Conservation (phyloP, 208 protist genomes). For the Leptomonas seymouri region DNA sequence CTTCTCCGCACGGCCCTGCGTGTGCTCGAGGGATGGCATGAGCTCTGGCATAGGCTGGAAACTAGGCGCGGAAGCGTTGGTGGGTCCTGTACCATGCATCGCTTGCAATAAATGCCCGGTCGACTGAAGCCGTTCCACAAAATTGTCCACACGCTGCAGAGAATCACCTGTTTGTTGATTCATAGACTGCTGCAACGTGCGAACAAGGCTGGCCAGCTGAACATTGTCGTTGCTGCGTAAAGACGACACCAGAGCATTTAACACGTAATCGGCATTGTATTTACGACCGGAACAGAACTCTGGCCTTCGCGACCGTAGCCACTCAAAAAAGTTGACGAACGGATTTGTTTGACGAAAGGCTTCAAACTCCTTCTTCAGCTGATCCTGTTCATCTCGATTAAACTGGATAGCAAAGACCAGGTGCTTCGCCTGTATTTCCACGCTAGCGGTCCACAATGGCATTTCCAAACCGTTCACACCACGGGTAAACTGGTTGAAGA, state of each 20-base stretch:
- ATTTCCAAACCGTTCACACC: slow-evolving; percentile 49
- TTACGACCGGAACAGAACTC: slow-evolving; percentile 67
- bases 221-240: slow-evolving; percentile 42
- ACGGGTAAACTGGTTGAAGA: slow-evolving; percentile 47
- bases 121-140: slow-evolving; percentile 51
- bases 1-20: slow-evolving; percentile 4
- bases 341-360: slow-evolving; percentile 48
- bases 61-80: neutral
- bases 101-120: slow-evolving; percentile 13
- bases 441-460: slow-evolving; percentile 62
- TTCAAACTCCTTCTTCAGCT: slow-evolving; percentile 57
- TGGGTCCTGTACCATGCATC: neutral
- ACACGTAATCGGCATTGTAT: slow-evolving; percentile 43
- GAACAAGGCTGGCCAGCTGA: slow-evolving; percentile 40
- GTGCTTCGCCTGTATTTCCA: slow-evolving; percentile 64
- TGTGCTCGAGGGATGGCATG: neutral
- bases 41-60: slow-evolving; percentile 12
- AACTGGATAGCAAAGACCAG: slow-evolving; percentile 77
- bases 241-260: slow-evolving; percentile 34
- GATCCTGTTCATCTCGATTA: slow-evolving; percentile 42
- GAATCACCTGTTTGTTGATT: slow-evolving; percentile 27
- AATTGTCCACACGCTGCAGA: slow-evolving; percentile 57
- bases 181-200: slow-evolving; percentile 47
- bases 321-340: slow-evolving; percentile 71
- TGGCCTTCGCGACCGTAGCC: slow-evolving; percentile 39